These are phyloP conservation scores for Aspergillus jensenii DNA, from an alignment of 2,329 filamentous ascomycete species.

Conservation along the genomic window DNA sequence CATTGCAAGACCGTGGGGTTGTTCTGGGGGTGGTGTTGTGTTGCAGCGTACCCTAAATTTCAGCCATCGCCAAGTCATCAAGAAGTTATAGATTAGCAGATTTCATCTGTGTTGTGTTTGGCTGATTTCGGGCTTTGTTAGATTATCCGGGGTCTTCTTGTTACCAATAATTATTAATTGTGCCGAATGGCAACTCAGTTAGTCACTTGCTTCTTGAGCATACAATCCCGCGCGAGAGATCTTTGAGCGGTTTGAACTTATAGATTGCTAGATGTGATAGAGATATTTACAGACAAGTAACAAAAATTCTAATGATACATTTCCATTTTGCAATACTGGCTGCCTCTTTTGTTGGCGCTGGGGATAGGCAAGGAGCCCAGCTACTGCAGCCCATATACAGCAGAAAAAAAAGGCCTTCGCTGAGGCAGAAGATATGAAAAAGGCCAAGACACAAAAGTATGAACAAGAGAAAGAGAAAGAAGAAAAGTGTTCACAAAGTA, in stretches of 20 bases:
- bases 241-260: not conserved
- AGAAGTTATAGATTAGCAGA: too few relatives aligned
- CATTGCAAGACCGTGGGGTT: not conserved
- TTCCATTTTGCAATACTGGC: not conserved
- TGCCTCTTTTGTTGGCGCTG: not conserved
- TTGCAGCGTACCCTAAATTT: too few relatives aligned
- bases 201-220: too few relatives aligned
- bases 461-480: not conserved
- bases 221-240: too few relatives aligned
- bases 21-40: not conserved
- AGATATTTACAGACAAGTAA: not conserved
- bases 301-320: slow-evolving; percentile 3
- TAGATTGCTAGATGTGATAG: not conserved
- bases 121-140: too few relatives aligned
- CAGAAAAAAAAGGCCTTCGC: not conserved
- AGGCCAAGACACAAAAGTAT: not conserved
- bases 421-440: not conserved
- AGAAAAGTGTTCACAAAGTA: slow-evolving; percentile 7
- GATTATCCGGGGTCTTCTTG: too few relatives aligned
- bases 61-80: too few relatives aligned
- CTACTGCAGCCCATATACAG: not conserved
- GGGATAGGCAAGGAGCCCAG: not conserved
- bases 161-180: too few relatives aligned
- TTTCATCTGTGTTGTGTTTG: too few relatives aligned
- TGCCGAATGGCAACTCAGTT: too few relatives aligned